A percentile compares a stretch with the other conserved stretches of the same genome.
These are phyloP conservation scores for Dysphania ambrosioides DNA, from an alignment of 148 eudicot species.

Conservation along the genomic window DNA sequence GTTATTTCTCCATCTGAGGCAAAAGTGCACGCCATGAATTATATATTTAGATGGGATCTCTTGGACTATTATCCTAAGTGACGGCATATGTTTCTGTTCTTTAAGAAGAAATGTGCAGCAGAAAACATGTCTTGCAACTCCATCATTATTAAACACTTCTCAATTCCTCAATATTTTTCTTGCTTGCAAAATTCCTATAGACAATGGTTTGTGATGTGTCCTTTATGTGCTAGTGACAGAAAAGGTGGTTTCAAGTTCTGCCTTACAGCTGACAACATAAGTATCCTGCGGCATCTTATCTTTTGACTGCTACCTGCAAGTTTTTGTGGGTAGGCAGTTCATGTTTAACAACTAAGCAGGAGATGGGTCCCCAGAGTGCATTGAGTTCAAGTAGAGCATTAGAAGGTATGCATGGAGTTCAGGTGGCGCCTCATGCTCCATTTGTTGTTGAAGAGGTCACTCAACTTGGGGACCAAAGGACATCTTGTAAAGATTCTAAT, in stretches of 20 bases:
- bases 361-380: conserved; percentile 60
- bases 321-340: conserved; percentile 60
- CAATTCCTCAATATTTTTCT: not conserved
- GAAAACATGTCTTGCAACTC: not conserved
- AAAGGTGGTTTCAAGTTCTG: not conserved
- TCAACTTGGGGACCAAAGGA: conserved; percentile 43
- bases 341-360: conserved; percentile 41
- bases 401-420: conserved; percentile 80
- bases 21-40: not conserved
- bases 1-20: not conserved
- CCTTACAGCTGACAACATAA: not conserved
- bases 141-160: not conserved
- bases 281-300: conserved; percentile 1
- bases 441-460: conserved; percentile 65
- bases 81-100: not conserved
- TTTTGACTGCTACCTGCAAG: conserved; percentile 33
- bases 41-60: not conserved
- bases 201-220: not conserved
- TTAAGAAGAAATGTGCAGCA: not conserved
- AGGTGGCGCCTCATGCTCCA: conserved; percentile 69
- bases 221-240: not conserved
- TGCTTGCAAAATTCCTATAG: not conserved
- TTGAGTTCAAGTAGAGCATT: conserved; percentile 50
- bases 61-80: not conserved
- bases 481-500: conserved; percentile 29